Base-by-base conservation (phyloP, 2,329 filamentous ascomycete species). In the Triangularia verruculosa region DNA sequence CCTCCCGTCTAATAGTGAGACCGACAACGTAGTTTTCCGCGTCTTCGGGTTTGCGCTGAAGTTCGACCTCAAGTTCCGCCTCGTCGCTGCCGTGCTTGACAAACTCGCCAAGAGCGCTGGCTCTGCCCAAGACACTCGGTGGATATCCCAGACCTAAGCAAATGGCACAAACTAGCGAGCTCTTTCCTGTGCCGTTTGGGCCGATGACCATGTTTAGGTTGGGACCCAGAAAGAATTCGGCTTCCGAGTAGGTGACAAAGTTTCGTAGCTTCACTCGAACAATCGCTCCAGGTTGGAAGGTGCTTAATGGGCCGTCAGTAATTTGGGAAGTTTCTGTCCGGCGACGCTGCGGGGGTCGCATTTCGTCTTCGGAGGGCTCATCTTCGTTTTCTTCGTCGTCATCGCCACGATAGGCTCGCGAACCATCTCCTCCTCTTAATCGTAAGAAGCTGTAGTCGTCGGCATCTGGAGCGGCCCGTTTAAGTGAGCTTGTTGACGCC, bases 181-280 rank as follows among this genome's bases (percentile, higher is more conserved):
- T 98, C 78, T 99, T 99, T 61, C 95, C 95, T 0, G 95, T 98
- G 32, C 95, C 95, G 72, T 99, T 99, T n/a, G 95, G 95, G 0
- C 95, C 95, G 70, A 99, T 97, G 60, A 99, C 89, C 94, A 99
- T 98, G 75, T 99, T 99, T 72, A 99, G 77, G 74, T 91, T 94
- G 0, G 95, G 94, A 0, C 95, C 95, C 12, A 93, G 92, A 64
- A 89, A 86, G 76, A 98, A 97, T 68, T 97, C 93, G 61, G 93
- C 94, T 60, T 89, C 87, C 57, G 91, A 93, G 77, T 99, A 99
- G 0, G 95, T 99, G 61, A 99, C 92, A 71, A 99, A 99, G 76
- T 98, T 91, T 57, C 84, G 85, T 53, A 98, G 83, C 69, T 87
- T 89, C 56, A 99, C 92, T 34, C 93, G 87, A 57, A 97, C 88